phyloP scores from a whole-genome alignment of 805 yeast genomes.

The Kodamaea lidongshanica region DNA sequence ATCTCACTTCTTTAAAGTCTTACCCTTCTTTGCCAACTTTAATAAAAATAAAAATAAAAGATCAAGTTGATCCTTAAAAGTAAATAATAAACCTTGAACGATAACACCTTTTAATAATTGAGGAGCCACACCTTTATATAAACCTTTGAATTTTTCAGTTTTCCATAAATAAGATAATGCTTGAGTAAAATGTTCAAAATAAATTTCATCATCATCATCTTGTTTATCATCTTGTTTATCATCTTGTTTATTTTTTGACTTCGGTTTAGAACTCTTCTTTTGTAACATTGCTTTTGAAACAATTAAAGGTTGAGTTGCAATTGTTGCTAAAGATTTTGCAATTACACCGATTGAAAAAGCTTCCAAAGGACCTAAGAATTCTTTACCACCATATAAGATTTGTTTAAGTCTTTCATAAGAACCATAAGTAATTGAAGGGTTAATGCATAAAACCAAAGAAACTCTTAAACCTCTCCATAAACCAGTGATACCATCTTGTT shows the following conservation, averaged over 20 bases:
- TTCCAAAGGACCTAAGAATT: conserved; percentile 52
- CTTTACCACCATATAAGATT: conserved; percentile 38
- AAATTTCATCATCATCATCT: conserved; percentile 32
- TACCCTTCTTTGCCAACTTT: conserved; percentile 17
- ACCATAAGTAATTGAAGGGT: conserved; percentile 85
- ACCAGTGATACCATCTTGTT: conserved; percentile 62
- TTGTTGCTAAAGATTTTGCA: conserved; percentile 73
- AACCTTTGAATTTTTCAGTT: conserved; percentile 56
- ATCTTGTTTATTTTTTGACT: conserved; percentile 15
- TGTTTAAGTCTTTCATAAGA: conserved; percentile 63
- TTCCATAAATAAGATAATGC: conserved; percentile 56
- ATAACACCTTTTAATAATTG: conserved; percentile 75
- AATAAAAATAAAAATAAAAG: conserved; percentile 31
- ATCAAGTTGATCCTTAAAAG: conserved; percentile 69
- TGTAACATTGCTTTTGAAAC: conserved; percentile 81
- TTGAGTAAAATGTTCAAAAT: conserved; percentile 53
- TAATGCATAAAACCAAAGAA: conserved; percentile 66
- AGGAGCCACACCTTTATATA: conserved; percentile 78
- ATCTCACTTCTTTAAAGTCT: no score
- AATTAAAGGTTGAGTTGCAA: conserved; percentile 78
- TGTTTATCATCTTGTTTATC: conserved; percentile 12
- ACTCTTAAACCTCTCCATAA: conserved; percentile 84
- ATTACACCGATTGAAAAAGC: conserved; percentile 71
- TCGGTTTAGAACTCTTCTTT: no score
- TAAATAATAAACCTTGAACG: conserved; percentile 78